Percentiles rank a stretch among this genome's conserved stretches.
Conservation (phyloP, 306 rosid species). For the Sindora glabra region DNA sequence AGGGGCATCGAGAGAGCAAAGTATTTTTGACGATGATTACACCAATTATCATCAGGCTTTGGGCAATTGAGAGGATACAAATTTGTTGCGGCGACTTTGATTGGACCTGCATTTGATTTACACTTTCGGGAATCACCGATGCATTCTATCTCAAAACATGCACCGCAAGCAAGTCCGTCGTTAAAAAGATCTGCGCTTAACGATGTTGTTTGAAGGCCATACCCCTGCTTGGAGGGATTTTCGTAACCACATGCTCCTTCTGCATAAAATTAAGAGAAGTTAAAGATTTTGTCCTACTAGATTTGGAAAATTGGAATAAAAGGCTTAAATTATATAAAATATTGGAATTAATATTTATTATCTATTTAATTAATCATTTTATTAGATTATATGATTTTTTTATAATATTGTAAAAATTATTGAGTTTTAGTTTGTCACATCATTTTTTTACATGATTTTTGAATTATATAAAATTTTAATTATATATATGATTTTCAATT, state of each 20-base stretch:
- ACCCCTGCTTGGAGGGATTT: constrained; percentile 53
- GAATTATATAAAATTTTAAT: no score
- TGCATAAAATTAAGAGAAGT: not conserved
- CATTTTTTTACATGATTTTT: no score
- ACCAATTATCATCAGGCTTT: constrained; percentile 31
- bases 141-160: constrained; percentile 50
- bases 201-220: constrained; percentile 54
- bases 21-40: constrained; percentile 62
- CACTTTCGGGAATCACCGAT: constrained; percentile 43
- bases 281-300: no score
- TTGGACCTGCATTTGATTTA: constrained; percentile 14
- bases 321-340: no score
- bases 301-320: no score
- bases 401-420: no score
- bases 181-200: constrained; percentile 56
- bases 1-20: constrained; percentile 53
- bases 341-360: no score
- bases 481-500: no score
- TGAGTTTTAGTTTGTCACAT: no score
- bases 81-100: constrained; percentile 53
- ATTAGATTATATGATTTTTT: no score
- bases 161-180: constrained; percentile 42
- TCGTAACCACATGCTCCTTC: constrained; percentile 62
- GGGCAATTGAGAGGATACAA: constrained; percentile 52
- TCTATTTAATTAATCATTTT: no score